phyloP scores from a whole-genome alignment of 1,284 basidiomycete genomes.

The Sporisorium iseilematis-ciliati region DNA sequence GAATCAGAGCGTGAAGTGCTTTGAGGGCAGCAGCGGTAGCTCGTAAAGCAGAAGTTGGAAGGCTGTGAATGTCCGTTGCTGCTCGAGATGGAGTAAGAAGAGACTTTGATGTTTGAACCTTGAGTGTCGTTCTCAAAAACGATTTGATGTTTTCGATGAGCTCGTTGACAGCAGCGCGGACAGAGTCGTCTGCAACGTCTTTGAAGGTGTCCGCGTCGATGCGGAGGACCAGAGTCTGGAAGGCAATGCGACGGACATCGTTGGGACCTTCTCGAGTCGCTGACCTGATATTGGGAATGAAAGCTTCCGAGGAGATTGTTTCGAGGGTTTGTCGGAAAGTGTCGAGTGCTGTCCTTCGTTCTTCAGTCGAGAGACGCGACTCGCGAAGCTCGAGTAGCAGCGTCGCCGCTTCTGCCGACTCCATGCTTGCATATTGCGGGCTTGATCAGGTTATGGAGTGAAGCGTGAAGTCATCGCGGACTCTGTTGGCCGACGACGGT shows the following conservation, averaged over 20 bases:
- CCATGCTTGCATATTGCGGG: background rate
- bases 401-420: background rate
- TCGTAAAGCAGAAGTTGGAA: conserved; percentile 25
- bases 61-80: conserved; percentile 4
- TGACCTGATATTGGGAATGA: background rate
- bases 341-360: conserved; percentile 25
- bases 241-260: conserved; percentile 20
- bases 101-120: conserved; percentile 14
- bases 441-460: background rate
- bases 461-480: background rate
- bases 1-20: conserved; percentile 28
- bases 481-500: background rate
- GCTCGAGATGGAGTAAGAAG: background rate
- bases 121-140: conserved; percentile 22
- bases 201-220: conserved; percentile 9
- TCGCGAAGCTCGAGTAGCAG: conserved; percentile 26
- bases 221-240: conserved; percentile 10
- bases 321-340: conserved; percentile 10
- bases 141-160: conserved; percentile 13
- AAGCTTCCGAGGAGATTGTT: background rate
- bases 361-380: conserved; percentile 31
- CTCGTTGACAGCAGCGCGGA: conserved; percentile 1
- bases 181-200: background rate
- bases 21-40: conserved; percentile 44
- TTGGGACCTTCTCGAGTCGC: conserved; percentile 20